Base-by-base conservation (phyloP, 257 asterid species). In the Cynanchum wilfordii region DNA sequence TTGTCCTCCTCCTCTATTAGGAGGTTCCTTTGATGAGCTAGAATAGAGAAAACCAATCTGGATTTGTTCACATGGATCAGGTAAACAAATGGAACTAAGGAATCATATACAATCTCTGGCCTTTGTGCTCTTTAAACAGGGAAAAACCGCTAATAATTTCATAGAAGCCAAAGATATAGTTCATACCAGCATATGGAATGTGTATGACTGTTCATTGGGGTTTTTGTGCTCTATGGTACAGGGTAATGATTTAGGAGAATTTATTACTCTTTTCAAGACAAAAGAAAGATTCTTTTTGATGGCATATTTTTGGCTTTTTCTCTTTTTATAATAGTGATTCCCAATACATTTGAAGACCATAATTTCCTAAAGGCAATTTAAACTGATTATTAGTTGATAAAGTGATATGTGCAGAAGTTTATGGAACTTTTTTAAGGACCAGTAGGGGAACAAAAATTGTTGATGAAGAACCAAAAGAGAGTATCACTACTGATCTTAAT, bases 111-210 rank as follows among this genome's bases (percentile, higher is more conserved):
- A 2, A 24, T 12, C 15, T 25, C 19, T 38, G 1, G 12, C 33
- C 29, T 64, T 73, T 25, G 20, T 51, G 55, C 40, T 64, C 55
- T 36, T 64, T 22, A 24, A 50, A 16, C 45, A 29, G 30, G 24
- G 42, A 19, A 40, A 3, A 19, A 47, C 49, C 62, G 44, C 30
- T 60, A 29, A 20, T 15, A 44, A 1, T 65, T 50, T 10, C 27
- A 63, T 50, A 20, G 10, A 49, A 51, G 44, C 64, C 15, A 27
- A 66, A 54, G 56, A 27, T 16, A 52, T 70, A 9, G 44, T 40
- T 51, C 65, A 25, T 25, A 62, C 71, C 52, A 63, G 10, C 68
- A 63, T 33, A 63, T 36, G 49, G 15, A 63, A 63, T 29, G 36
- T 1, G 38, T 33, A 33, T 63, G 3, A 17, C 29, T 1, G 13